These are phyloP conservation scores for Peziza echinospora DNA, from an alignment of 495 filamentous ascomycete species.

Conservation along the genomic window DNA sequence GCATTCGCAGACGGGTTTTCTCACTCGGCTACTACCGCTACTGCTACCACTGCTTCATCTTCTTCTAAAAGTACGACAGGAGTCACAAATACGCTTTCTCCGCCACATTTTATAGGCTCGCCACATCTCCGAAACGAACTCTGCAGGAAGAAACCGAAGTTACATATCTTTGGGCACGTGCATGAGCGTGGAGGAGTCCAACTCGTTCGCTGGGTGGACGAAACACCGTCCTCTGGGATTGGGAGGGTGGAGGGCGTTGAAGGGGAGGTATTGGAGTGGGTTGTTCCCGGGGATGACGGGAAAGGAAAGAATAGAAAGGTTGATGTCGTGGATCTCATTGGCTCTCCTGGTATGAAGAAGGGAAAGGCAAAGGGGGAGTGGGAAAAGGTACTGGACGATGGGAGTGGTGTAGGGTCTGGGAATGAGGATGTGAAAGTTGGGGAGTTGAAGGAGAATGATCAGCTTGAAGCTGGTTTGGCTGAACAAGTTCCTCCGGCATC, in stretches of 20 bases:
- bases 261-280: slow-evolving; percentile 3
- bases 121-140: slow-evolving; percentile 49
- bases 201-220: slow-evolving; percentile 35
- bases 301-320: too few relatives aligned
- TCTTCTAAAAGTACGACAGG: neutral
- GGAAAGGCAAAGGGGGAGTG: neutral
- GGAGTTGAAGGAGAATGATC: too few relatives aligned
- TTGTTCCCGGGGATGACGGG: slow-evolving; percentile 2
- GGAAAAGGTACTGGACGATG: slow-evolving; percentile 1
- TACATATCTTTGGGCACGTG: slow-evolving; percentile 83
- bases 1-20: too few relatives aligned
- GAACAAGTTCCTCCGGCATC: too few relatives aligned
- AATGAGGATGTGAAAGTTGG: too few relatives aligned
- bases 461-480: too few relatives aligned
- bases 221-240: too few relatives aligned
- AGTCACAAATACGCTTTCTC: neutral
- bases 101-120: slow-evolving; percentile 34
- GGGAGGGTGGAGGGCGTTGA: neutral
- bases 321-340: slow-evolving; percentile 1
- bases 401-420: neutral
- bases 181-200: slow-evolving; percentile 47
- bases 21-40: slow-evolving; percentile 1
- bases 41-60: neutral
- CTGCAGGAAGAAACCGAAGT: slow-evolving; percentile 52
- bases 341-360: neutral